phyloP scores from a whole-genome alignment of 352 stramenopile genomes.

The Globisporangium parvum region DNA sequence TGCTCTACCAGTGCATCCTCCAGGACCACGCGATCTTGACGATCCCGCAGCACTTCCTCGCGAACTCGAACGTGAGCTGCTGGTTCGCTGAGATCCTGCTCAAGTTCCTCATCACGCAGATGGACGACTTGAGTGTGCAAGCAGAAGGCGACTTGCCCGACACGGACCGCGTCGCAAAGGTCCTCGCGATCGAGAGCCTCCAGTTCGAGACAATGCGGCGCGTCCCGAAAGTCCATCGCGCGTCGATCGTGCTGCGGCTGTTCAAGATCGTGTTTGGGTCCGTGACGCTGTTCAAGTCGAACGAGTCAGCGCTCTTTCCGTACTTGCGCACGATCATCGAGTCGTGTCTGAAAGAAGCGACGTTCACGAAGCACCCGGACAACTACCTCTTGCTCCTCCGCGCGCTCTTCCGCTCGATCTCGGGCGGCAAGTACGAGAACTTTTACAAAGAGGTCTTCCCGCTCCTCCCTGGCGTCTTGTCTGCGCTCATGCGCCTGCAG shows the following conservation, averaged over 20 bases:
- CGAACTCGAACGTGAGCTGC: conserved; percentile 90
- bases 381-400: conserved; percentile 94
- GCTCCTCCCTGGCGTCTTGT: conserved; percentile 90
- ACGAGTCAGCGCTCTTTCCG: conserved; percentile 92
- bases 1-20: conserved; percentile 92
- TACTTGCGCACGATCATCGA: conserved; percentile 93
- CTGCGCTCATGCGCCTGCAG: conserved; percentile 92
- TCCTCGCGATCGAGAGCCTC: conserved; percentile 65
- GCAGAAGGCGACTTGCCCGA: conserved; percentile 72
- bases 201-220: conserved; percentile 76
- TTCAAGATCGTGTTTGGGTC: conserved; percentile 97
- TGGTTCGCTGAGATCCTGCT: conserved; percentile 95
- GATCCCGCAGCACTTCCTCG: conserved; percentile 93
- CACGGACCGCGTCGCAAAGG: conserved; percentile 66
- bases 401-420: conserved; percentile 95
- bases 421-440: conserved; percentile 96
- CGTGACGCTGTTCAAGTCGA: conserved; percentile 93
- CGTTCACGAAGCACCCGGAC: conserved; percentile 87
- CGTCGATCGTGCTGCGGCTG: conserved; percentile 87
- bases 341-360: conserved; percentile 88
- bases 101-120: conserved; percentile 92
- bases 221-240: conserved; percentile 64
- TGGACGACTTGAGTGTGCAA: conserved; percentile 89
- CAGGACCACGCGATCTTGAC: conserved; percentile 91
- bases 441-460: conserved; percentile 97